These are phyloP conservation scores for Suhomyces anneliseae DNA, from an alignment of 1,139 yeast genomes.

Conservation along the genomic window DNA sequence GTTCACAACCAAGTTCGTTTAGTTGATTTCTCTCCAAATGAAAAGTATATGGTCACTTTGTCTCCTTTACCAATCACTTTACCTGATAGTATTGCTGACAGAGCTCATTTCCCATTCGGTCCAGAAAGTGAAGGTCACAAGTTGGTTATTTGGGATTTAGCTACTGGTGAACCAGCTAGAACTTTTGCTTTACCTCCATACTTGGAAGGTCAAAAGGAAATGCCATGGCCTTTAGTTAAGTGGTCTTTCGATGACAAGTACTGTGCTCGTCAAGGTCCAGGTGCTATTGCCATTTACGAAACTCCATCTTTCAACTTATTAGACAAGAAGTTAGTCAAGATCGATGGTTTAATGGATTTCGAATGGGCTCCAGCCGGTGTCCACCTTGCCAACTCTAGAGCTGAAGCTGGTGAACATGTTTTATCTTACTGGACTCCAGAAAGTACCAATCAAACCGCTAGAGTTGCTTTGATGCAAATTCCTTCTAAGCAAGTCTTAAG, in stretches of 20 bases:
- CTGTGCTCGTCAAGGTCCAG: slow-evolving; percentile 95
- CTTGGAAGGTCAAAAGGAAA: slow-evolving; percentile 64
- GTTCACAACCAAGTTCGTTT: slow-evolving; percentile 88
- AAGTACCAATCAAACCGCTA: slow-evolving; percentile 86
- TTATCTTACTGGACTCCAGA: slow-evolving; percentile 98
- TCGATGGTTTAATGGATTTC: slow-evolving; percentile 86
- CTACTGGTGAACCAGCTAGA: slow-evolving; percentile 79
- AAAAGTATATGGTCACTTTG: slow-evolving; percentile 85
- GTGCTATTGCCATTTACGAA: slow-evolving; percentile 85
- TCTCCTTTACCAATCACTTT: slow-evolving; percentile 80
- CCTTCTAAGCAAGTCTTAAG: slow-evolving; percentile 82
- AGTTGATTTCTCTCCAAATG: slow-evolving; percentile 90
- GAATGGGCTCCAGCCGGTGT: slow-evolving; percentile 95
- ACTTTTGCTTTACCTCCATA: slow-evolving; percentile 89
- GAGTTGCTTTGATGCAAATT: slow-evolving; percentile 87
- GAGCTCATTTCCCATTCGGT: slow-evolving; percentile 75
- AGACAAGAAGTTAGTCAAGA: slow-evolving; percentile 82
- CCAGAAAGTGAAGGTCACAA: slow-evolving; percentile 91
- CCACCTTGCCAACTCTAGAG: slow-evolving; percentile 56
- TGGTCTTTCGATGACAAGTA: slow-evolving; percentile 95
- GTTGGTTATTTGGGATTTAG: slow-evolving; percentile 89
- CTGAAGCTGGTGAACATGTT: slow-evolving; percentile 59
- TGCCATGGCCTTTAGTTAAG: slow-evolving; percentile 96
- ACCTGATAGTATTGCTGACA: slow-evolving; percentile 66
- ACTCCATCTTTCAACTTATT: slow-evolving; percentile 69